phyloP scores from a whole-genome alignment of 2,329 filamentous ascomycete species.

The Aspergillus sp. region DNA sequence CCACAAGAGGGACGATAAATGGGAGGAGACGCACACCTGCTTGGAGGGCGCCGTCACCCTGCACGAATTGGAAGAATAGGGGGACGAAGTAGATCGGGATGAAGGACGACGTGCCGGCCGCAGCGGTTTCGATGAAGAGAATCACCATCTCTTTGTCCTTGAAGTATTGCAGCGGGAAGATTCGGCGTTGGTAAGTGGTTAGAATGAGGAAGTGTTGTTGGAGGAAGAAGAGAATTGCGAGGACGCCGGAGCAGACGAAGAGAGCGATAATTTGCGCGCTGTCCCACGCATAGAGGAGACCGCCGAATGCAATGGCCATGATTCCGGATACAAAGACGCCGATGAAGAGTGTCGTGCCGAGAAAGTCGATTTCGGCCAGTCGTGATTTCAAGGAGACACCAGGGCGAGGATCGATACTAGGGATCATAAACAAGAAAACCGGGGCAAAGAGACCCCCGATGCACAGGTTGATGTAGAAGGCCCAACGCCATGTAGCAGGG shows the following conservation, averaged over 20 bases:
- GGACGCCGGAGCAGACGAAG: neutral
- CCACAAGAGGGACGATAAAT: neutral
- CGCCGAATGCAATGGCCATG: constrained; percentile 7
- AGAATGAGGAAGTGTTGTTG: neutral
- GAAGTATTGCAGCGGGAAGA: neutral
- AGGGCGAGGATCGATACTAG: neutral
- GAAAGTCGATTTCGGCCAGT: neutral
- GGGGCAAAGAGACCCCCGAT: constrained; percentile 6
- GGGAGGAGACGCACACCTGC: neutral
- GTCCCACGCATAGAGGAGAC: neutral
- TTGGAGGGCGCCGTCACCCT: neutral
- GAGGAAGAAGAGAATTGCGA: neutral
- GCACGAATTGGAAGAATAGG: neutral
- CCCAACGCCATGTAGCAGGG: constrained; percentile 8
- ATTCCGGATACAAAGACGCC: neutral
- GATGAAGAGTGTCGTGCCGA: neutral
- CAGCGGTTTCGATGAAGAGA: neutral
- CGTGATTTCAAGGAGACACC: neutral
- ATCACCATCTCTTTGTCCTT: neutral
- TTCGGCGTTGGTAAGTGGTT: neutral
- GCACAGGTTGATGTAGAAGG: constrained; percentile 10
- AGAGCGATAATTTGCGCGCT: neutral
- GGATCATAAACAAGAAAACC: neutral
- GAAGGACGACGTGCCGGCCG: neutral
- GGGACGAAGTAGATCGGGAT: neutral